A percentile compares a stretch with the other conserved stretches of the same genome.
Evolutionary conservation across 306 rosid genomes (phyloP).

Genomic region (Inga leiocalycina): DNA sequence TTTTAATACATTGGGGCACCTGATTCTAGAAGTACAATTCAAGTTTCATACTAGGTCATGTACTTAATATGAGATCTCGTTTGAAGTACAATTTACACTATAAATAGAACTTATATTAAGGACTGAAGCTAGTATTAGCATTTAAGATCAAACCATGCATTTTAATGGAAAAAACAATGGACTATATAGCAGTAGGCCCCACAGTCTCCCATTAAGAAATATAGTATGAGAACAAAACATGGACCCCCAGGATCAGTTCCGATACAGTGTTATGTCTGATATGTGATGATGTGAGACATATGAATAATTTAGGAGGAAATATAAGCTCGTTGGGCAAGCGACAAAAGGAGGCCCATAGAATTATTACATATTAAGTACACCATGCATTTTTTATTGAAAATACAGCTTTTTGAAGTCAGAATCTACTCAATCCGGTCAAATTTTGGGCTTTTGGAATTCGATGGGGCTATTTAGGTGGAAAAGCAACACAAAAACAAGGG

Average conservation of each 20-base stretch:
- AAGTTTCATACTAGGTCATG: too few species aligned
- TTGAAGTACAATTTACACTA: too few species aligned
- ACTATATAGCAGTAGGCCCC: not conserved
- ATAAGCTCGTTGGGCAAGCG: not conserved
- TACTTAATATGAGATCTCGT: too few species aligned
- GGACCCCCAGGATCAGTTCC: not conserved
- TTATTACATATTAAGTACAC: not conserved
- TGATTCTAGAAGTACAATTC: not conserved
- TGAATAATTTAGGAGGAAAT: not conserved
- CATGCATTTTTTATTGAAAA: not conserved
- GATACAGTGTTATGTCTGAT: not conserved
- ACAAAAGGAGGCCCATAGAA: not conserved
- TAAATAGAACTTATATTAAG: too few species aligned
- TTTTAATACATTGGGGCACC: not conserved
- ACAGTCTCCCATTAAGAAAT: not conserved
- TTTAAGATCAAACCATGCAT: not conserved
- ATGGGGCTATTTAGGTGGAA: not conserved
- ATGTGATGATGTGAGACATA: not conserved
- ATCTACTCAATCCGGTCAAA: not conserved
- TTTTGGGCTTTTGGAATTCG: not conserved
- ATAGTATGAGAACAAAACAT: not conserved
- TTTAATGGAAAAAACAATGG: not conserved
- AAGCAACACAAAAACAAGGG: not conserved
- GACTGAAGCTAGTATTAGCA: not conserved
- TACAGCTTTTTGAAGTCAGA: not conserved